Percentiles rank a stretch among this genome's conserved stretches.
Conservation (phyloP, 495 filamentous ascomycete genomes). For the Sabuloglossum arenarium region DNA sequence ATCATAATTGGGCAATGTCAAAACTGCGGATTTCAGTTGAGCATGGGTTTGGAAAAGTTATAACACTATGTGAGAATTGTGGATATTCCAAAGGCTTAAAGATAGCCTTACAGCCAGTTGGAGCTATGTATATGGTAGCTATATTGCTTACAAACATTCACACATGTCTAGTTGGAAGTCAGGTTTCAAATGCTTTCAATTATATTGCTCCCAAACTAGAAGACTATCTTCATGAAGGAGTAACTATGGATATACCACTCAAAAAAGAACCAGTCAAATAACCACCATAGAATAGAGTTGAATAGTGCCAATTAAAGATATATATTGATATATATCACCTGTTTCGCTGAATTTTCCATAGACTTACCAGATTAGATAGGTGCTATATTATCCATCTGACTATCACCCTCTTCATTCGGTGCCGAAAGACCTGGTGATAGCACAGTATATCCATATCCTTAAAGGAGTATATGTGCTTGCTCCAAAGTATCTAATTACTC, state of each 20-base stretch:
- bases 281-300: no score
- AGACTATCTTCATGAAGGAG: background rate
- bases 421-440: no score
- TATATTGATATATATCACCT: background rate
- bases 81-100: background rate
- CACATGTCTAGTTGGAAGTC: background rate
- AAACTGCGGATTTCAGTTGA: background rate
- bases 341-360: background rate
- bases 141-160: background rate
- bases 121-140: background rate
- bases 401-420: no score
- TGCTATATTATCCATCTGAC: no score
- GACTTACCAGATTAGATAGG: background rate
- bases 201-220: background rate
- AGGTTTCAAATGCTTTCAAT: background rate
- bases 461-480: no score
- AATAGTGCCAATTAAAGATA: background rate
- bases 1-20: background rate
- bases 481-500: no score
- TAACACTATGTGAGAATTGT: background rate
- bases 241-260: background rate
- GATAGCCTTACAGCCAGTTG: background rate
- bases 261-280: no score
- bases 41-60: background rate
- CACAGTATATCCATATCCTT: no score